phyloP scores from a whole-genome alignment of 352 stramenopile genomes.

The Phytopythium ostracodes region DNA sequence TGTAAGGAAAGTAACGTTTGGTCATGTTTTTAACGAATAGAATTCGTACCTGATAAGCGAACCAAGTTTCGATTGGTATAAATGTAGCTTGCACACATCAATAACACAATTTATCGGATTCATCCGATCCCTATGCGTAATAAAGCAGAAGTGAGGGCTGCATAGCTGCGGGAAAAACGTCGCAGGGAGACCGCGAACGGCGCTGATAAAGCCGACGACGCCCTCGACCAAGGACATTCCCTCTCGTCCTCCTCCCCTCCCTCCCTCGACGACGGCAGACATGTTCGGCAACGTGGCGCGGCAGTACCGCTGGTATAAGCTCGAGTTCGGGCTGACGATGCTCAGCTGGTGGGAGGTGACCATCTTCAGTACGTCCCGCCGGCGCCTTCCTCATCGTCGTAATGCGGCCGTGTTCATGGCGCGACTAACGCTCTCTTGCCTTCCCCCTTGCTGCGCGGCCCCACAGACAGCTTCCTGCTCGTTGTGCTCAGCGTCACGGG shows the following conservation, averaged over 20 bases:
- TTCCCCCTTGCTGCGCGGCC: not conserved
- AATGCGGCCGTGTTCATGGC: too few relatives aligned
- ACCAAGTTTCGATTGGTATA: not conserved
- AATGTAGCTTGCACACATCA: too few relatives aligned
- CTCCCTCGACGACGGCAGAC: not conserved
- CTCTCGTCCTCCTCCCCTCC: not conserved
- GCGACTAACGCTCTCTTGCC: conserved; percentile 1
- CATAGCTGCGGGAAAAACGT: not conserved
- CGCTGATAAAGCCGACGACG: not conserved
- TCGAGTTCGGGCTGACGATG: conserved; percentile 85
- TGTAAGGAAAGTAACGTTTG: not conserved
- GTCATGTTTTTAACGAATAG: not conserved
- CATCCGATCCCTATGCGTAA: too few relatives aligned
- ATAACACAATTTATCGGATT: too few relatives aligned
- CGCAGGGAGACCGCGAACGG: not conserved
- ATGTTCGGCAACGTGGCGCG: conserved; percentile 65
- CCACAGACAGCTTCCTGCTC: conserved; percentile 63
- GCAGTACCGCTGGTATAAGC: conserved; percentile 84
- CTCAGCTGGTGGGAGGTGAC: conserved; percentile 74
- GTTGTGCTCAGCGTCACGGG: conserved; percentile 63
- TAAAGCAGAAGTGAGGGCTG: not conserved
- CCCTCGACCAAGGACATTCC: not conserved
- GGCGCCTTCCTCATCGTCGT: not conserved
- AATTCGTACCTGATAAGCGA: not conserved
- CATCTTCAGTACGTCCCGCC: conserved; percentile 71